A percentile compares a stretch with the other conserved stretches of the same genome.
Evolutionary conservation across 345 rosid species (phyloP).

Genomic region (Salix brachista): DNA sequence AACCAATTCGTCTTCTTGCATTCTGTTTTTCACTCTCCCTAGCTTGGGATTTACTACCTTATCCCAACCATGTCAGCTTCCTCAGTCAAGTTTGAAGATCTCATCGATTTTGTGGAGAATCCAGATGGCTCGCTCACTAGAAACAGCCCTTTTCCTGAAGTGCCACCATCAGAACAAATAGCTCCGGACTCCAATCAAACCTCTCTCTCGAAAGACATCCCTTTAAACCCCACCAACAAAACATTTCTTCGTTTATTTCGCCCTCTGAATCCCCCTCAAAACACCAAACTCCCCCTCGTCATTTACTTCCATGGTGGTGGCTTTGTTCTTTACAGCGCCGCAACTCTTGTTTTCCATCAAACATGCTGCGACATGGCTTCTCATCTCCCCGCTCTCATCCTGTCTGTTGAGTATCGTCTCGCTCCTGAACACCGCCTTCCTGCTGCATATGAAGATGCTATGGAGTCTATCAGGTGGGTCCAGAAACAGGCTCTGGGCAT

Average conservation of each 20-base stretch:
- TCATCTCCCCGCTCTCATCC: slow-evolving; percentile 43
- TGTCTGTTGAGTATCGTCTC: slow-evolving; percentile 82
- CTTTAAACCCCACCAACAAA: slow-evolving; percentile 44
- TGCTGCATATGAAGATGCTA: slow-evolving; percentile 79
- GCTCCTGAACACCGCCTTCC: slow-evolving; percentile 93
- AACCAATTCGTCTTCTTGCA: too few species aligned
- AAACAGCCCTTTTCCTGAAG: slow-evolving; percentile 30
- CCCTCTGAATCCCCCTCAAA: slow-evolving; percentile 40
- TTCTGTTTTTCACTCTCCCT: too few species aligned
- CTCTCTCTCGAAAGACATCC: slow-evolving; percentile 52
- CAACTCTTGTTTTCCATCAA: slow-evolving; percentile 46
- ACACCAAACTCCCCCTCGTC: slow-evolving; percentile 46
- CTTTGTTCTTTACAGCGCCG: slow-evolving; percentile 48
- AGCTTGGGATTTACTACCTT: too few species aligned
- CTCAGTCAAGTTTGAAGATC: too few species aligned
- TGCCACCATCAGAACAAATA: slow-evolving; percentile 28
- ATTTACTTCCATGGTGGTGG: slow-evolving; percentile 79
- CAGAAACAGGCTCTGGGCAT: slow-evolving; percentile 44
- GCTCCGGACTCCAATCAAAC: slow-evolving; percentile 12
- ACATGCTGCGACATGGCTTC: slow-evolving; percentile 46
- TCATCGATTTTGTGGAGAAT: slow-evolving; percentile 11
- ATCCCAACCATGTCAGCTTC: too few species aligned
- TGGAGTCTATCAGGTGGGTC: slow-evolving; percentile 66
- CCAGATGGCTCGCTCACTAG: slow-evolving; percentile 70
- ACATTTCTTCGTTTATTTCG: slow-evolving; percentile 60